Evolutionary conservation across 1,284 basidiomycete species (phyloP), one percentile per base, ranked within the genome.

Genomic region (Cutaneotrichosporon cutaneum): DNA sequence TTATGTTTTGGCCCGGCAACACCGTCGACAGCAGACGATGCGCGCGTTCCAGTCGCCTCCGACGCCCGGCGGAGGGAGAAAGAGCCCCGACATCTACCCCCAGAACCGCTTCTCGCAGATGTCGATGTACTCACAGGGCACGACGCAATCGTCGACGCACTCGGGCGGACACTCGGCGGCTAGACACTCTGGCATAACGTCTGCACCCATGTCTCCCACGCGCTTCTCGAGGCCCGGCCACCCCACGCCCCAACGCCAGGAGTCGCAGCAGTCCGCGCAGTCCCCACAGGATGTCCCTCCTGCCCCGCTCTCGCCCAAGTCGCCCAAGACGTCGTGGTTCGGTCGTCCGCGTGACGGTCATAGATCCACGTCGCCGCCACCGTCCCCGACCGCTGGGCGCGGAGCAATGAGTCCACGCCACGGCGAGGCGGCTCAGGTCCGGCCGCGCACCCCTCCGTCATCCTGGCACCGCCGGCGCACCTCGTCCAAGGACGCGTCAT

Each of bases 21-120:
- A 77, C 51, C 74, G 73, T 22, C 64, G 69, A 2, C 70, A 71
- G 1, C 58, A 65, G 26, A 76, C 72, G 1, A 63, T 68, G 36
- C 62, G 71, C 21, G 76, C 76, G 5, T 77, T 77, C 61, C 68
- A 72, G 44, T 65, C 70, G n/a, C 74, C 74, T 26, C 62, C 54
- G 14, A 33, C 53, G 13, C 14, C 27, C 44, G 27, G 45, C 14
- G 18, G 39, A 6, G 32, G 35, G 10, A 56, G 35, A 18, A 36
- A 33, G 57, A 52, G 30, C 27, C 36, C 59, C 8, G 16, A 27
- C 6, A 42, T 52, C 47, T 57, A 57, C 32, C 47, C 59, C 1
- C 45, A 51, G 21, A 35, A 35, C 14, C 52, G 52, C 47, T 51
- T 50, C 56, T 58, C 56, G 21, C 56, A 48, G 14, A n/a, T 56